A percentile compares a stretch with the other conserved stretches of the same genome.
These are phyloP conservation scores for Verticillium albo-atrum DNA, from an alignment of 2,329 filamentous ascomycete genomes.

Conservation along the genomic window DNA sequence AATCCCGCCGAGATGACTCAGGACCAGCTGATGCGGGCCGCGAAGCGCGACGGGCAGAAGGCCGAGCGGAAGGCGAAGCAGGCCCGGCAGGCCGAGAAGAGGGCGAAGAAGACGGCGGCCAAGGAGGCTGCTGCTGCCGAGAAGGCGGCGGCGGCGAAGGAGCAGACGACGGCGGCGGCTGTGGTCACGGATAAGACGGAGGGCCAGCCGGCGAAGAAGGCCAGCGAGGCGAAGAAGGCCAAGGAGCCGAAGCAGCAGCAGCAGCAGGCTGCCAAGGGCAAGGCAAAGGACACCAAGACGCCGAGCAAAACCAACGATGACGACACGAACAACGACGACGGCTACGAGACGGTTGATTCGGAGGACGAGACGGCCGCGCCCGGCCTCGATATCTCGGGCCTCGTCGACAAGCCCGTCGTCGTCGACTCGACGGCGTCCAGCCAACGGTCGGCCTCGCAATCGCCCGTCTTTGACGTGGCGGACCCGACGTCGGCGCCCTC, in stretches of 20 bases:
- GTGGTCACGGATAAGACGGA: constrained; percentile 26
- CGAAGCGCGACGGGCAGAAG: constrained; percentile 6
- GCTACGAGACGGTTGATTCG: not conserved
- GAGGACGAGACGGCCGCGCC: constrained; percentile 7
- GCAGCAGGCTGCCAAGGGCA: not conserved
- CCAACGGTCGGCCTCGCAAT: constrained; percentile 49
- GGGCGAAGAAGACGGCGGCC: constrained; percentile 19
- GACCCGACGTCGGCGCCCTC: constrained; percentile 31
- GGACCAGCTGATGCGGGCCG: constrained; percentile 11
- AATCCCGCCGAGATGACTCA: constrained; percentile 15
- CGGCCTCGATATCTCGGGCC: constrained; percentile 19
- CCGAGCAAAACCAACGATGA: not conserved
- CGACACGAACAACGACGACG: not conserved
- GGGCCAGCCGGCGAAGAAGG: constrained; percentile 5
- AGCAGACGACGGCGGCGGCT: constrained; percentile 19
- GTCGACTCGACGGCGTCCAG: constrained; percentile 38
- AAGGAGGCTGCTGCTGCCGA: constrained; percentile 19
- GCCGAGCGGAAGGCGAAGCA: constrained; percentile 22
- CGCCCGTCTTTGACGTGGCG: constrained; percentile 57
- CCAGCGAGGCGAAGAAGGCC: not conserved
- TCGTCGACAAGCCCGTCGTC: constrained; percentile 22
- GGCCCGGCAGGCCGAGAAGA: constrained; percentile 43
- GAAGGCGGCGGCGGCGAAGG: constrained; percentile 40
- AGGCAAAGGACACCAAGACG: not conserved
- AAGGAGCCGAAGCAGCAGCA: not conserved